phyloP scores from a whole-genome alignment of 129 eudicot genomes.

The Heracleum sosnowskyi region DNA sequence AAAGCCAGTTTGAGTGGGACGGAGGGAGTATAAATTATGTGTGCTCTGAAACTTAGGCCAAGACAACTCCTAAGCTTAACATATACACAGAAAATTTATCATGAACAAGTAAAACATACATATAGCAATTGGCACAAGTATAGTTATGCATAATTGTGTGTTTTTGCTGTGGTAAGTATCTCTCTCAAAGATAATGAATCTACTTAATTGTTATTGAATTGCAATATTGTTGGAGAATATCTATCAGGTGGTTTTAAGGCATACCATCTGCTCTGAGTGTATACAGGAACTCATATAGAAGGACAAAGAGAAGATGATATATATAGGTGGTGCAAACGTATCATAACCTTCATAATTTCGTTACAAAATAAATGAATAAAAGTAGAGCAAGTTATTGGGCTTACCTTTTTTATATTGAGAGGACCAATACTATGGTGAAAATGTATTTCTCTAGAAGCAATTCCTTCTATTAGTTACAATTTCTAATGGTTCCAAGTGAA shows the following conservation, averaged over 20 bases:
- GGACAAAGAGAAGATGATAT: background rate
- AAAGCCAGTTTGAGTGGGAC: no score
- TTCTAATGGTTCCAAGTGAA: background rate
- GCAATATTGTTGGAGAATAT: background rate
- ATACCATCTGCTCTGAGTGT: background rate
- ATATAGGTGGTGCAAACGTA: background rate
- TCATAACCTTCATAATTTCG: background rate
- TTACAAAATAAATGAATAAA: background rate
- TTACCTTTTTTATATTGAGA: background rate
- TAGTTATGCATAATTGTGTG: background rate
- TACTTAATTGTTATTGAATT: background rate
- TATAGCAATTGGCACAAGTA: background rate
- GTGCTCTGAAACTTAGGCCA: background rate
- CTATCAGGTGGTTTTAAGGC: background rate
- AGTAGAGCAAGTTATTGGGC: background rate
- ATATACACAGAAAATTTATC: background rate
- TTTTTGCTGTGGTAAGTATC: background rate
- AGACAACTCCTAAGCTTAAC: background rate
- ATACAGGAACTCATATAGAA: background rate
- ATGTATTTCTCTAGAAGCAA: background rate
- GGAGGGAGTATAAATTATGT: no score
- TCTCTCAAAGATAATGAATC: background rate
- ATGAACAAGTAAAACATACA: background rate
- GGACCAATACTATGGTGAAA: background rate
- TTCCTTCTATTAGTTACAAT: no score